Percentiles rank a stretch among this genome's conserved stretches.
These are phyloP conservation scores for Talaromyces pinophilus DNA, from an alignment of 2,329 filamentous ascomycete species.

Conservation along the genomic window DNA sequence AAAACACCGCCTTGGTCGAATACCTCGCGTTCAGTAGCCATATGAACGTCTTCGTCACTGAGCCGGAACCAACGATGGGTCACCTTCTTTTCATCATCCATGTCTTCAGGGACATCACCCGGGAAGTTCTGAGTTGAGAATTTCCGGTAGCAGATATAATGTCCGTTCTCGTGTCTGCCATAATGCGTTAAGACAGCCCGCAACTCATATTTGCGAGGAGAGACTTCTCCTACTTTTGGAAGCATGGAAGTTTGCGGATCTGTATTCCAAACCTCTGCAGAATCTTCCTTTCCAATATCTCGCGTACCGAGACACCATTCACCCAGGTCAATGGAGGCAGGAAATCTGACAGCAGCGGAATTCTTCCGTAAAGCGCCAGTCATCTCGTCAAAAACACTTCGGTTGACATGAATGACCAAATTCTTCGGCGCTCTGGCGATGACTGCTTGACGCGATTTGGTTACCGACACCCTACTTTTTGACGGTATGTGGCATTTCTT, in stretches of 20 bases:
- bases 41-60: constrained; percentile 81
- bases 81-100: constrained; percentile 37
- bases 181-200: constrained; percentile 85
- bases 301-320: constrained; percentile 78
- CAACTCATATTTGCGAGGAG: constrained; percentile 65
- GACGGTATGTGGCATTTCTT: constrained; percentile 67
- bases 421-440: constrained; percentile 79
- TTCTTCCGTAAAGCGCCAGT: constrained; percentile 84
- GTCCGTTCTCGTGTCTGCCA: constrained; percentile 89
- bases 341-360: constrained; percentile 74
- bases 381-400: constrained; percentile 83
- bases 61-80: constrained; percentile 79
- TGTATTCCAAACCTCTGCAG: constrained; percentile 68
- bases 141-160: constrained; percentile 89
- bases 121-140: constrained; percentile 53
- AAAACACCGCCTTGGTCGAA: constrained; percentile 80
- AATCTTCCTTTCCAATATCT: constrained; percentile 35
- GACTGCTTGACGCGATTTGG: constrained; percentile 87
- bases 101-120: constrained; percentile 35
- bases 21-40: constrained; percentile 71
- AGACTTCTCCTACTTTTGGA: constrained; percentile 58
- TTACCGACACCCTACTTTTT: constrained; percentile 70
- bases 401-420: constrained; percentile 83
- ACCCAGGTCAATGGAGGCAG: constrained; percentile 70
- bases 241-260: constrained; percentile 74